Base-by-base conservation (phyloP, 106 monocot genomes). In the Agapanthus africanus region DNA sequence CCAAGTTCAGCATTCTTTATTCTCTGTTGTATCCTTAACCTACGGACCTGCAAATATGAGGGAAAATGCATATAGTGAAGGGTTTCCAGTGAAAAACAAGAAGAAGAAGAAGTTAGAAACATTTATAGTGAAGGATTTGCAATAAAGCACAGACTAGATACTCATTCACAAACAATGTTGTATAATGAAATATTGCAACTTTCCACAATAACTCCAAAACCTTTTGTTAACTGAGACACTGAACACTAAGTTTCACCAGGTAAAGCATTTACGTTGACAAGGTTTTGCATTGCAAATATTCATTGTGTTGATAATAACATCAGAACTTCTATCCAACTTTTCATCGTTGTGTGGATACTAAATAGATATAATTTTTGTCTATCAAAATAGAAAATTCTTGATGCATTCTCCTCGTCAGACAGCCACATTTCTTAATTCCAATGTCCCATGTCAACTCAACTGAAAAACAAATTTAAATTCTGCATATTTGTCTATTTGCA, bases 1-100 rank as follows among this genome's bases (percentile, higher is more conserved):
- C 92, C 99, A 79, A 87, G 89, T 76, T 99, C 99, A 54, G 84
- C 81, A 85, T 73, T 93, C 76, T 87, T 93, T 65, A 99, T 85
- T 70, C 93, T 90, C 49, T 99, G 99, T 54, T 99, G 99, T 79
- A 99, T 93, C 77, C 99, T 82, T 77, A 99, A 71, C 71, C 99
- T 89, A 50, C 99, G 86, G 65, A 99, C 88, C 97, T 97, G 78
- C 66, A 66, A 35, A 42, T 41, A 44, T 13, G 25, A n/a, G 21
- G 16, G 11, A 35, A 44, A 16, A 66, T n/a, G n/a, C n/a, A 36
- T 25, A 61, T 36, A 61, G 30, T 31, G 10, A 28, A 57, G 1
- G 56, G 19, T 30, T 13, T 57, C 31, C 9, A 11, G 28, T 2
- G 56, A 30, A 28, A 21, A 30, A 30, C 10, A 3, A 10, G 1